Evolutionary conservation across 192 early-diverging fungal genomes (phyloP).

Genomic region (Podila epigama): DNA sequence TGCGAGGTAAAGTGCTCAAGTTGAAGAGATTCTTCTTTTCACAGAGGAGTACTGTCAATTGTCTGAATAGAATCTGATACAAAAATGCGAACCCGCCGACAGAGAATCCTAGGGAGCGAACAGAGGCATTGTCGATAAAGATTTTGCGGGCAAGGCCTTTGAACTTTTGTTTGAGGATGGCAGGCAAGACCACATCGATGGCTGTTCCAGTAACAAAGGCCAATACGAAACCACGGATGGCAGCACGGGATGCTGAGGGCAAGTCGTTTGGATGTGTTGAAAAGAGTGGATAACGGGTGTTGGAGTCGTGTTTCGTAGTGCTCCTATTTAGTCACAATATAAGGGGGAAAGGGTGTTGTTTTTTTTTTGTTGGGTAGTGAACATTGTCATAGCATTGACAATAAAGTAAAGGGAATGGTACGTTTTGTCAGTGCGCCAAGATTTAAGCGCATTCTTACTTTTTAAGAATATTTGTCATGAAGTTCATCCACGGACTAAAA

Average conservation of each 20-base stretch:
- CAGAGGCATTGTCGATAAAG: background rate
- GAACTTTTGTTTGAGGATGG: slow-evolving; percentile 6
- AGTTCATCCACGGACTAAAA: no score
- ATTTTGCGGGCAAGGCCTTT: background rate
- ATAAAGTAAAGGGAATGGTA: background rate
- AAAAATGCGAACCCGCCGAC: slow-evolving; percentile 11
- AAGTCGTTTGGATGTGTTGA: background rate
- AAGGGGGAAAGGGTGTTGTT: background rate
- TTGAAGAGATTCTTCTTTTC: background rate
- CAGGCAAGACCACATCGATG: slow-evolving; percentile 11
- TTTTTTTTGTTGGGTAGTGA: background rate
- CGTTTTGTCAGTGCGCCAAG: background rate
- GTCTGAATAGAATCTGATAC: slow-evolving; percentile 9
- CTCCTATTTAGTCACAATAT: no score
- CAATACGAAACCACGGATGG: slow-evolving; percentile 15
- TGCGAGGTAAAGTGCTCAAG: background rate
- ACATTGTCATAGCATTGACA: background rate
- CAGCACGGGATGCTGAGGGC: slow-evolving; percentile 17
- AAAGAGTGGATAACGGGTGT: background rate
- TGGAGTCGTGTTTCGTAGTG: no score
- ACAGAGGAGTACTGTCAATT: background rate
- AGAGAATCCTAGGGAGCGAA: background rate
- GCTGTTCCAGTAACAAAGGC: slow-evolving; percentile 8
- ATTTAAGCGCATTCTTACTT: background rate
- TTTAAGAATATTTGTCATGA: no score